Conservation (phyloP, 192 early-diverging fungal genomes). For the Chytriomyces sp. region DNA sequence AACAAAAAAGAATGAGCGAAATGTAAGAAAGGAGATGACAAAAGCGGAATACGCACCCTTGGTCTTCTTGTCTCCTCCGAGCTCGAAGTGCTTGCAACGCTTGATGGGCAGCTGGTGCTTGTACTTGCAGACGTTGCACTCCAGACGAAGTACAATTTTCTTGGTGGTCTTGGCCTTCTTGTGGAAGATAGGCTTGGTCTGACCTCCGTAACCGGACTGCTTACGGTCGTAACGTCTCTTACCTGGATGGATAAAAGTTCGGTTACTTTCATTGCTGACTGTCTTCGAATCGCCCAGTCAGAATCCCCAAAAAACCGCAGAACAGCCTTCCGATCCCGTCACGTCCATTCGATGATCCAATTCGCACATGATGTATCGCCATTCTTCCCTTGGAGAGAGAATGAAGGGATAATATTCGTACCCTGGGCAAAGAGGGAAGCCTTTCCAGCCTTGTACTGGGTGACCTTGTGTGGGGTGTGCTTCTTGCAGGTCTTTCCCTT, state of each 20-base stretch:
- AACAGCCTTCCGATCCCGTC: not conserved
- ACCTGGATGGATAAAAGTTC: slow-evolving; percentile 37
- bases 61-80: slow-evolving; percentile 99
- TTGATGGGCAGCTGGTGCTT: slow-evolving; percentile 97
- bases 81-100: slow-evolving; percentile 99
- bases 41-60: slow-evolving; percentile 49
- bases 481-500: slow-evolving; percentile 95
- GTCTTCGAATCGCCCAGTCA: not conserved
- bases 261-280: not conserved
- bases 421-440: slow-evolving; percentile 99
- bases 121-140: slow-evolving; percentile 99
- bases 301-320: not conserved
- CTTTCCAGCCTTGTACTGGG: slow-evolving; percentile 99
- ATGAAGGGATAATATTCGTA: slow-evolving; percentile 48
- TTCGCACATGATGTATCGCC: not conserved
- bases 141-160: slow-evolving; percentile 98
- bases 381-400: too few species aligned
- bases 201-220: slow-evolving; percentile 99
- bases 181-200: slow-evolving; percentile 99
- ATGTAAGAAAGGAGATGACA: not conserved
- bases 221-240: slow-evolving; percentile 87
- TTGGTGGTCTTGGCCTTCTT: slow-evolving; percentile 99
- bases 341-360: not conserved
- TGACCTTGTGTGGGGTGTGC: slow-evolving; percentile 99
- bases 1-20: slow-evolving; percentile 9